Conservation (phyloP, 108 stramenopile species). For the Nitzschia sp. region DNA sequence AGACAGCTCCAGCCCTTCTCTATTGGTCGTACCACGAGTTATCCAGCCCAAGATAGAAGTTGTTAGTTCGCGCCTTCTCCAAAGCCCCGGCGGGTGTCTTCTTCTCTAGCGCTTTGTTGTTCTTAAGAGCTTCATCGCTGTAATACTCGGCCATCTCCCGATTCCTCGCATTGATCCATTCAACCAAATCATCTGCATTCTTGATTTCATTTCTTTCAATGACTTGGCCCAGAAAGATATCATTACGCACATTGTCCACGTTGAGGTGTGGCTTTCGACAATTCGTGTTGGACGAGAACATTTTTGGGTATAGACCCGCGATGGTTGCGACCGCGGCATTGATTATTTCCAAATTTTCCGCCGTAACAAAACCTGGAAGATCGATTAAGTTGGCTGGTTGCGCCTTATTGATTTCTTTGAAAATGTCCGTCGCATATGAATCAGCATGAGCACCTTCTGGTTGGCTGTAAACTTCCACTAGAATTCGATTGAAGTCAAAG, state of each 20-base stretch:
- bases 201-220: constrained; percentile 54
- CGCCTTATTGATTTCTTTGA: constrained; percentile 88
- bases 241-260: constrained; percentile 84
- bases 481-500: constrained; percentile 66
- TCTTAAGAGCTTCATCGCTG: constrained; percentile 16
- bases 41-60: constrained; percentile 87
- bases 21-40: constrained; percentile 51
- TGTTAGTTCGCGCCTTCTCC: constrained; percentile 63
- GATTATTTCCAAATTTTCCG: constrained; percentile 60
- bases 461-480: constrained; percentile 78
- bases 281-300: constrained; percentile 76
- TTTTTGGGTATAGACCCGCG: constrained; percentile 58
- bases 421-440: constrained; percentile 62
- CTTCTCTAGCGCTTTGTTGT: neutral
- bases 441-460: constrained; percentile 26
- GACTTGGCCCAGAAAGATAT: constrained; percentile 75
- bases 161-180: constrained; percentile 66
- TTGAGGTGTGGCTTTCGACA: constrained; percentile 89
- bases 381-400: constrained; percentile 85
- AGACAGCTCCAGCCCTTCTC: no score
- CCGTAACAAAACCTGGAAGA: constrained; percentile 66
- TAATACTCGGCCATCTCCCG: constrained; percentile 38
- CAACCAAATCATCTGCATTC: constrained; percentile 46
- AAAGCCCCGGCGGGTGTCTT: no score
- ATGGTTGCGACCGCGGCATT: constrained; percentile 58